Evolutionary conservation across 192 early-diverging fungal genomes (phyloP).

Genomic region (Haplosporangium gracile): DNA sequence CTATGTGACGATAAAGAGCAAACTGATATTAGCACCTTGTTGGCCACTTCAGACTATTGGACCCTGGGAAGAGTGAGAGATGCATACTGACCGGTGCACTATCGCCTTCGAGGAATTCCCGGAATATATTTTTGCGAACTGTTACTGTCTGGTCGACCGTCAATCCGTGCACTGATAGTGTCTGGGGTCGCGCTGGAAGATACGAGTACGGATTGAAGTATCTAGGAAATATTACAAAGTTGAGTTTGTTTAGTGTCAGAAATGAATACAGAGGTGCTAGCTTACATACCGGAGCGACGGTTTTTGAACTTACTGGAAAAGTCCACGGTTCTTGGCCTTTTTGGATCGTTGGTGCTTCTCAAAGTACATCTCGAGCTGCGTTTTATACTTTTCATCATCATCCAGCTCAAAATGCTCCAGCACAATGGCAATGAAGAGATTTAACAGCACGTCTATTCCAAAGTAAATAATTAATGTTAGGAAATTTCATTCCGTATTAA

Average conservation of each 20-base stretch:
- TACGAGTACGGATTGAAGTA: conserved; percentile 50
- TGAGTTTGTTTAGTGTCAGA: conserved; percentile 18
- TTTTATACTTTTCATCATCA: conserved; percentile 69
- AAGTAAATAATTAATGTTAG: neutral
- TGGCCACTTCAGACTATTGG: neutral
- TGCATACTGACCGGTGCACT: conserved; percentile 22
- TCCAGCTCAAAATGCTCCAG: conserved; percentile 73
- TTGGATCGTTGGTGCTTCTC: conserved; percentile 43
- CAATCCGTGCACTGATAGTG: conserved; percentile 25
- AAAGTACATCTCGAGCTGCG: conserved; percentile 61
- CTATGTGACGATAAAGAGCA: neutral
- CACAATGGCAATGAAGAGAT: conserved; percentile 75
- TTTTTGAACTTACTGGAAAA: conserved; percentile 54
- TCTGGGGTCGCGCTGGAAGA: conserved; percentile 43
- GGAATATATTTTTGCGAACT: conserved; percentile 45
- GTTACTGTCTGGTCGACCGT: conserved; percentile 31
- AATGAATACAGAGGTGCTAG: neutral
- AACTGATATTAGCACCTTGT: neutral
- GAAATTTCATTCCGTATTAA: neutral
- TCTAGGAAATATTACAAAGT: conserved; percentile 16
- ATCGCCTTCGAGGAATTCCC: conserved; percentile 45
- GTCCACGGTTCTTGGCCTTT: conserved; percentile 42
- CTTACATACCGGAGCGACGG: conserved; percentile 32
- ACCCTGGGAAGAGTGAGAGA: neutral
- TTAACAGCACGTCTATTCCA: conserved; percentile 64